Evolutionary conservation across 2,329 filamentous ascomycete genomes (phyloP).

Genomic region (Stenocarpella maydis): DNA sequence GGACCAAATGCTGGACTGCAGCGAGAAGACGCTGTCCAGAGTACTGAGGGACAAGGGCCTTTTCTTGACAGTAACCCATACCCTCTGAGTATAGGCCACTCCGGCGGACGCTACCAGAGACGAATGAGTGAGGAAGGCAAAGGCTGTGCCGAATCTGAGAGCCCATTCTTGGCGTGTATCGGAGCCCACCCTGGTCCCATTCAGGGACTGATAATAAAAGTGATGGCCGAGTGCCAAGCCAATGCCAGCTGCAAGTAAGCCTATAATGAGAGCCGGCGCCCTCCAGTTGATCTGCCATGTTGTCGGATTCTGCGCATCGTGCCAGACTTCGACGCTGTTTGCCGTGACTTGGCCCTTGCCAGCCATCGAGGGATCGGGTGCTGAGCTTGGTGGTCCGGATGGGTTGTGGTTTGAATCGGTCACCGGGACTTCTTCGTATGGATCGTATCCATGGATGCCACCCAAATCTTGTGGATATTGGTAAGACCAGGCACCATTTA

Average conservation of each 20-base stretch:
- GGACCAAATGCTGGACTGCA: neutral
- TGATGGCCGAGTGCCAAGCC: neutral
- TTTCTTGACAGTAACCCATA: slow-evolving; percentile 7
- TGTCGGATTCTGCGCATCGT: neutral
- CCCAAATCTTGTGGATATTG: neutral
- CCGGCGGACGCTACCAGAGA: slow-evolving; percentile 1
- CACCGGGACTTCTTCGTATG: neutral
- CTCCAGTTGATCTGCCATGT: slow-evolving; percentile 3
- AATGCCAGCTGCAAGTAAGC: neutral
- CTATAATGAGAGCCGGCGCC: neutral
- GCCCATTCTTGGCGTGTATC: neutral
- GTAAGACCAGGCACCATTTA: neutral
- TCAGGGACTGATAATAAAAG: neutral
- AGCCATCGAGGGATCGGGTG: neutral
- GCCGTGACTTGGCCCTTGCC: neutral
- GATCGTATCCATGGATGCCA: neutral
- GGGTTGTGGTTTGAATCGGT: neutral
- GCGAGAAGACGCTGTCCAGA: neutral
- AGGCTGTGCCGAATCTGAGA: neutral
- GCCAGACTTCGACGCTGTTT: neutral
- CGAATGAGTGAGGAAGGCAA: neutral
- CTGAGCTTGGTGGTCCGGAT: neutral
- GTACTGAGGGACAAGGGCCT: neutral
- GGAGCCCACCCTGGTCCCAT: neutral
- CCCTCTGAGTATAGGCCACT: neutral